Evolutionary conservation across 1,139 yeast species (phyloP), one percentile per base, ranked within the genome.

Genomic region (Nakaseomyces bracarensis): DNA sequence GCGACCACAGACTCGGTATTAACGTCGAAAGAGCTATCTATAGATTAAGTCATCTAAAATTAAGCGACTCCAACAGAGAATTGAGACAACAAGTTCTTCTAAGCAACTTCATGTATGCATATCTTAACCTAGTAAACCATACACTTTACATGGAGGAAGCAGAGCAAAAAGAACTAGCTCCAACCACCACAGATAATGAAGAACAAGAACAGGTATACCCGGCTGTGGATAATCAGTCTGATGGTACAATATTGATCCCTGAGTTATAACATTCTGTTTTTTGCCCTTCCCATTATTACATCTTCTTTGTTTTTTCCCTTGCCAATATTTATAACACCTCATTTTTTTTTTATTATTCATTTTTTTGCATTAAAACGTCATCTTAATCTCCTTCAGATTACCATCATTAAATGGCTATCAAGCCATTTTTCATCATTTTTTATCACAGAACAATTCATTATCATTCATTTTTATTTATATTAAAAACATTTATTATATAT

Each of bases 41-140:
- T 61, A 70, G 98, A 45, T 70, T 93, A 47, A 83, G 95, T 35
- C 98, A 91, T 63, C 67, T 91, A 60, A 91, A 91, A 62, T 70
- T 91, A 51, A 96, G 97, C 31, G 94, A 93, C 58, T 93, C 97
- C 1, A 83, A 86, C 57, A 69, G 97, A 44, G 94, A 94, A 15
- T 68, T 91, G 47, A 72, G 89, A 28, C 96, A 93, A 58, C 98
- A 91, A 60, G 98, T 91, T 2, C 64, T 91, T 40, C 66, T 91
- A 50, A 85, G 96, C 44, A 93, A 93, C 61, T 91, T 91, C 72
- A 91, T 91, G 98, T 91, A 91, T 61, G 93, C 97, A 0, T 91
- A 91, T 64, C 73, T 91, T 69, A 91, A 91, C 58, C 70, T 91
- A 63, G 96, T 91, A 45, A 94, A 91, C 62, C 96, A 89, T 54